Evolutionary conservation across 768 basidiomycete species (phyloP), one percentile per base, ranked within the genome.

Genomic region (Boletus sp.): DNA sequence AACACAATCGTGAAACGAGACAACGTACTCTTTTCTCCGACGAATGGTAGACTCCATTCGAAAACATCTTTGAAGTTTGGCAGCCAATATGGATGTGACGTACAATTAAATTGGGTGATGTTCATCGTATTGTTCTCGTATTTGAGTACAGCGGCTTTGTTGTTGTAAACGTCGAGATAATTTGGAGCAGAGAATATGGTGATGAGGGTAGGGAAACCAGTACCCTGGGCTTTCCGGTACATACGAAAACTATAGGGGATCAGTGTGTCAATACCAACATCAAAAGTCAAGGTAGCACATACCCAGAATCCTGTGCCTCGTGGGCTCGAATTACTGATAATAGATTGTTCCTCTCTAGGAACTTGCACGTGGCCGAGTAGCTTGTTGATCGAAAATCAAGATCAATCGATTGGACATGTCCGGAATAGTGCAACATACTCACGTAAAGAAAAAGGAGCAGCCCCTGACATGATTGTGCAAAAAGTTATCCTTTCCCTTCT

Each of bases 11-110:
- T 29, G 10, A 47, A 49, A 12, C 18, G 11, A 14, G 28, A 33
- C 1, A 3, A 76, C 91, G 53, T 59, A 95, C 95, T 97, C 77
- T 98, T 98, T 61, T 92, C 87, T 51, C 94, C 95, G 5, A 98
- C 94, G 69, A 98, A 98, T 0, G 96, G 96, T 55, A 98, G 71
- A 80, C 90, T 92, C 96, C 95, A 98, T 11, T 94, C 96, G 70
- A 98, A 98, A 32, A 93, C 94, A 67, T 98, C 92, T 84, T 95
- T 95, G 65, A 97, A 97, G 75, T 97, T 97, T 0, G 95, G 95
- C 32, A 98, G 71, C 93, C 94, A 95, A 72, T 92, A 97, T 5
- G 92, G 92, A 66, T 94, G 92, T n/a, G 87, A 80, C 33, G 77
- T 83, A 50, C 80, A 82, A 68, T 88, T 87, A 65, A 90, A 94